phyloP scores from a whole-genome alignment of 2,329 filamentous ascomycete species.

The Reticulascus tulasneorum region DNA sequence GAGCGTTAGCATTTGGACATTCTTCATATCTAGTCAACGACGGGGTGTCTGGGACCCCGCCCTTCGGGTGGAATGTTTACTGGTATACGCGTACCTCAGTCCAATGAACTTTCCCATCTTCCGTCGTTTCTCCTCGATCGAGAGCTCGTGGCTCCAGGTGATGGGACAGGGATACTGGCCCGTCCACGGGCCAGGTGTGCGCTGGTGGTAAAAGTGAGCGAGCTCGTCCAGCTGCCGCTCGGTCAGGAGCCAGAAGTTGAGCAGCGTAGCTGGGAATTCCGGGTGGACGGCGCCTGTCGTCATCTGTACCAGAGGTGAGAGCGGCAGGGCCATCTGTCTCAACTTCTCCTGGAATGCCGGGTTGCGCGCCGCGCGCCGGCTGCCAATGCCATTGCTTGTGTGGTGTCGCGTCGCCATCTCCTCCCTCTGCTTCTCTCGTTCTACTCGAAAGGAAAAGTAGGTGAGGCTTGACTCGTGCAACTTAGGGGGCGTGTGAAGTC shows the following conservation, averaged over 20 bases:
- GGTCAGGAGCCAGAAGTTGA: constrained; percentile 71
- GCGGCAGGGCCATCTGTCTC: constrained; percentile 58
- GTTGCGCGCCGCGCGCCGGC: constrained; percentile 36
- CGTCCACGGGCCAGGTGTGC: constrained; percentile 50
- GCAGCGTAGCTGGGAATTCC: constrained; percentile 60
- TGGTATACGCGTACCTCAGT: constrained; percentile 58
- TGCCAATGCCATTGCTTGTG: constrained; percentile 22
- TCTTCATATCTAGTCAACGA: constrained; percentile 13
- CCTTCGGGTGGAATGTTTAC: no score
- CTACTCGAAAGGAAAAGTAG: background rate
- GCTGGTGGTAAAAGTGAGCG: constrained; percentile 71
- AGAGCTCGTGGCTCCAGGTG: constrained; percentile 51
- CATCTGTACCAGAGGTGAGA: constrained; percentile 64
- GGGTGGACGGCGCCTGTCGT: constrained; percentile 60
- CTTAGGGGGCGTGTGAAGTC: no score
- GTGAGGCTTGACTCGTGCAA: background rate
- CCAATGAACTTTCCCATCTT: constrained; percentile 73
- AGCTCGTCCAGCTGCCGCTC: constrained; percentile 66
- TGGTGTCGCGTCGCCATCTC: constrained; percentile 11
- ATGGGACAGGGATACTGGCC: constrained; percentile 65
- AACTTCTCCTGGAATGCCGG: constrained; percentile 59
- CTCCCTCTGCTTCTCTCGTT: background rate
- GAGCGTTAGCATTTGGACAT: background rate
- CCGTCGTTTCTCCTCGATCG: constrained; percentile 64
- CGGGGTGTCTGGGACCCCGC: no score